A percentile compares a stretch with the other conserved stretches of the same genome.
These are phyloP conservation scores for Rhizopogon sp. DNA, from an alignment of 768 basidiomycete species.

Conservation along the genomic window DNA sequence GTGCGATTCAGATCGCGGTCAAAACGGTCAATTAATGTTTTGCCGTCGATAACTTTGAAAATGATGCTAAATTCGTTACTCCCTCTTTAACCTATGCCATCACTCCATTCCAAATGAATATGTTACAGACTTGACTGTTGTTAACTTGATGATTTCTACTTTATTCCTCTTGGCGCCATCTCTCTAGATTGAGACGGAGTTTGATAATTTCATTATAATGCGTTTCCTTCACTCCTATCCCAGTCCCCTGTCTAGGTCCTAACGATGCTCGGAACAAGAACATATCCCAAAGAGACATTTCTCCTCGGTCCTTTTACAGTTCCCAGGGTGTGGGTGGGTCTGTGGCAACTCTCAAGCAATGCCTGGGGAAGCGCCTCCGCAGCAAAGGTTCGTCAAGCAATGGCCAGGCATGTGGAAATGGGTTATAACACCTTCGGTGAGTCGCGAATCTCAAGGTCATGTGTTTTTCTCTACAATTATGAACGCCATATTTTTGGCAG, in stretches of 20 bases:
- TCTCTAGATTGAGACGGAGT: conserved; percentile 23
- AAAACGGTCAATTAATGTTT: conserved; percentile 9
- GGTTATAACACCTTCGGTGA: conserved; percentile 47
- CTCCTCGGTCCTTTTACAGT: conserved; percentile 50
- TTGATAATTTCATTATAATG: conserved; percentile 25
- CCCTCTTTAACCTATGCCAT: neutral
- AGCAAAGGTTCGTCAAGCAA: conserved; percentile 58
- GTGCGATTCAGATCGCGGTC: neutral
- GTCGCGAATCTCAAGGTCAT: conserved; percentile 8
- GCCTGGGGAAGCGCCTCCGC: conserved; percentile 79
- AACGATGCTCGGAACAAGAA: conserved; percentile 16
- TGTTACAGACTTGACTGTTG: conserved; percentile 6
- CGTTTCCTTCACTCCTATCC: conserved; percentile 7
- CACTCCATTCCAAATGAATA: neutral
- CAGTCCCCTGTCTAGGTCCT: conserved; percentile 2
- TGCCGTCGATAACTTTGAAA: conserved; percentile 9
- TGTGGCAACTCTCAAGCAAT: conserved; percentile 84
- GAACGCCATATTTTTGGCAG: conserved; percentile 24
- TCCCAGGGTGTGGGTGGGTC: conserved; percentile 70
- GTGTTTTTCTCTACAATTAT: conserved; percentile 8
- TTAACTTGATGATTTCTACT: neutral
- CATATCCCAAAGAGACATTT: conserved; percentile 39
- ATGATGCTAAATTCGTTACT: neutral
- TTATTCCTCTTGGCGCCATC: conserved; percentile 1
- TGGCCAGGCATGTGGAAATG: conserved; percentile 55